phyloP scores from a whole-genome alignment of 768 basidiomycete species.

The Russula sp. region DNA sequence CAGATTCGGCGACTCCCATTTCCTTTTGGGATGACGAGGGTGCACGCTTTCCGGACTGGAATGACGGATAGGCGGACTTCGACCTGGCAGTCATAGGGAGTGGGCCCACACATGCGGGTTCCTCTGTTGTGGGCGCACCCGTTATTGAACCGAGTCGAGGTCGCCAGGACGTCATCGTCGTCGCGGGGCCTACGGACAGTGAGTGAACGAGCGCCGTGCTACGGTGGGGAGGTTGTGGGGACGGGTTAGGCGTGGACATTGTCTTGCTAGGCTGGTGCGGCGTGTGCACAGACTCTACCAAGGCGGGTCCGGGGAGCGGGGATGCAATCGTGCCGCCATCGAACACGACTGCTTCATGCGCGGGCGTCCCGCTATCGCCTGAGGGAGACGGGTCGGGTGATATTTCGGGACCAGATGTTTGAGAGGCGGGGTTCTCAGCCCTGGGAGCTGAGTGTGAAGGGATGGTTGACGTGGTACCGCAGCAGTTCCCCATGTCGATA shows the following conservation, averaged over 20 bases:
- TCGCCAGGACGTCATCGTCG: not conserved
- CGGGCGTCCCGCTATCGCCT: not conserved
- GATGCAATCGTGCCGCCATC: not conserved
- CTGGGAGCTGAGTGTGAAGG: no score
- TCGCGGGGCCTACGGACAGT: no score
- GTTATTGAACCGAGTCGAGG: no score
- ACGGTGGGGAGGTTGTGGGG: not conserved
- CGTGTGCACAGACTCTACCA: not conserved
- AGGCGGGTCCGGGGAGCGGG: no score
- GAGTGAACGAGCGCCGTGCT: not conserved
- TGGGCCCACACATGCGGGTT: not conserved
- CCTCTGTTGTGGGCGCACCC: not conserved
- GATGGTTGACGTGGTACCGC: no score
- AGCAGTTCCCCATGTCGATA: no score
- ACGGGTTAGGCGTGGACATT: no score
- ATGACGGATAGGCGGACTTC: not conserved
- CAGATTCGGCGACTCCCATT: no score
- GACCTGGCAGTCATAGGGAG: not conserved
- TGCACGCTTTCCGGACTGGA: not conserved
- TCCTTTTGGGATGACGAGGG: not conserved
- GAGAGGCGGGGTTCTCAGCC: no score
- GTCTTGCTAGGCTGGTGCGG: no score
- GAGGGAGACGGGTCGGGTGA: not conserved
- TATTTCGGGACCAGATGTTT: no score
- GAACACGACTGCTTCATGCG: no score